Percentiles rank a stretch among this genome's conserved stretches.
Conservation (phyloP, 139 green algal species). For the Zygnema circumcarinatum region DNA sequence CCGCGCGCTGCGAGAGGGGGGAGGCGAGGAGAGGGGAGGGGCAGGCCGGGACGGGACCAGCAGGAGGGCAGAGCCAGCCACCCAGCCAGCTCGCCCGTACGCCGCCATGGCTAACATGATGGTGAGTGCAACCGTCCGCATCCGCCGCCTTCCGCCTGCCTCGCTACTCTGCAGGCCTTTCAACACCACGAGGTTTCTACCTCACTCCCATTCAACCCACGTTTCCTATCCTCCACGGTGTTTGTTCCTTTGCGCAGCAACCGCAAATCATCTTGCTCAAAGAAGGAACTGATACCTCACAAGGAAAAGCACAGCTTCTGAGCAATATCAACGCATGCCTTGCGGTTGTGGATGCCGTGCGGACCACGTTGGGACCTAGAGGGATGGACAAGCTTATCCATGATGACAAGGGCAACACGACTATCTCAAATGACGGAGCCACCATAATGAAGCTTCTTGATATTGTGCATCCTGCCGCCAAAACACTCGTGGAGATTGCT, state of each 20-base stretch:
- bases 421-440: conserved; percentile 96
- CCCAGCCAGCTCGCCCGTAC: no score
- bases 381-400: conserved; percentile 99
- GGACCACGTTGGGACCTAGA: conserved; percentile 93
- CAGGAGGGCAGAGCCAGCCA: no score
- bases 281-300: conserved; percentile 96
- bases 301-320: conserved; percentile 95
- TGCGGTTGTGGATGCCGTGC: conserved; percentile 91
- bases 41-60: no score
- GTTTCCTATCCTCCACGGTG: no score
- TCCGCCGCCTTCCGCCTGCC: no score
- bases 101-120: not conserved
- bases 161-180: no score
- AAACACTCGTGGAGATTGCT: conserved; percentile 95
- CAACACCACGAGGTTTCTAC: no score
- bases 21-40: no score
- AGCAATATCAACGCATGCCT: conserved; percentile 99
- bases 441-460: conserved; percentile 99
- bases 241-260: conserved; percentile 74
- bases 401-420: conserved; percentile 84
- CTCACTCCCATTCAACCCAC: no score
- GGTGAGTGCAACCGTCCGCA: no score
- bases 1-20: no score
- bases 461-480: conserved; percentile 97
- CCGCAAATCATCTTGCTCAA: conserved; percentile 98